A percentile compares a stretch with the other conserved stretches of the same genome.
These are phyloP conservation scores for Cutaneotrichosporon curvatum DNA, from an alignment of 1,284 basidiomycete genomes.

Conservation along the genomic window DNA sequence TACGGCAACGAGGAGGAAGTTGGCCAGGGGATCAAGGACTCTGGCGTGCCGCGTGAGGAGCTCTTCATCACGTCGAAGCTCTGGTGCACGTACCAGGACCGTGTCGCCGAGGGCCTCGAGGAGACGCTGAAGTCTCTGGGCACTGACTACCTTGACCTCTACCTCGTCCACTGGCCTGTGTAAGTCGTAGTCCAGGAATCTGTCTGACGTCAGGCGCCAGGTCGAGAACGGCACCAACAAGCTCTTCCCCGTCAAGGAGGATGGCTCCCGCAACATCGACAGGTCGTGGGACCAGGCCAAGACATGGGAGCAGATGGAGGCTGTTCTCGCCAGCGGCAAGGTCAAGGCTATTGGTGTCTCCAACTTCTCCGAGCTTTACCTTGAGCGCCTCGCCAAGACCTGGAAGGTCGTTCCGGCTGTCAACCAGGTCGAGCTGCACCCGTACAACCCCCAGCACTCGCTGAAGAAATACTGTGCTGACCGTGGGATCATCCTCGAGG, in stretches of 20 bases:
- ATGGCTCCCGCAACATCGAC: conserved; percentile 43
- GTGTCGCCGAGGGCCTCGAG: conserved; percentile 57
- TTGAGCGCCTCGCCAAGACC: conserved; percentile 51
- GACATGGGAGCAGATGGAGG: conserved; percentile 60
- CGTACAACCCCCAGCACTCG: conserved; percentile 63
- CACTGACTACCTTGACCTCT: conserved; percentile 71
- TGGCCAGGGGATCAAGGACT: conserved; percentile 68
- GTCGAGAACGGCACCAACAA: conserved; percentile 32
- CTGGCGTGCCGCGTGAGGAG: conserved; percentile 68
- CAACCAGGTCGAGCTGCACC: conserved; percentile 67
- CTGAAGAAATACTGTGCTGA: conserved; percentile 60
- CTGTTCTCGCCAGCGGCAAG: conserved; percentile 50
- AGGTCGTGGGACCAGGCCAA: conserved; percentile 49
- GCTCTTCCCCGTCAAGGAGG: conserved; percentile 39
- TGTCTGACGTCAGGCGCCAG: conserved; percentile 6
- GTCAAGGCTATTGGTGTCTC: conserved; percentile 50
- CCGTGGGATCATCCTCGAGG: conserved; percentile 66
- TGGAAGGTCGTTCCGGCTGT: conserved; percentile 60
- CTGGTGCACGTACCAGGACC: conserved; percentile 50
- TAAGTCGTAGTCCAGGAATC: too few species aligned
- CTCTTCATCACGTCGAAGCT: conserved; percentile 62
- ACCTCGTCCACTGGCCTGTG: conserved; percentile 53
- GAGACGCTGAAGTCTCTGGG: conserved; percentile 67
- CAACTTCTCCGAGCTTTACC: conserved; percentile 28
- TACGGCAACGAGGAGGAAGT: conserved; percentile 69